Evolutionary conservation across 2,329 filamentous ascomycete species (phyloP).

Genomic region (Colletotrichum tropicicola): DNA sequence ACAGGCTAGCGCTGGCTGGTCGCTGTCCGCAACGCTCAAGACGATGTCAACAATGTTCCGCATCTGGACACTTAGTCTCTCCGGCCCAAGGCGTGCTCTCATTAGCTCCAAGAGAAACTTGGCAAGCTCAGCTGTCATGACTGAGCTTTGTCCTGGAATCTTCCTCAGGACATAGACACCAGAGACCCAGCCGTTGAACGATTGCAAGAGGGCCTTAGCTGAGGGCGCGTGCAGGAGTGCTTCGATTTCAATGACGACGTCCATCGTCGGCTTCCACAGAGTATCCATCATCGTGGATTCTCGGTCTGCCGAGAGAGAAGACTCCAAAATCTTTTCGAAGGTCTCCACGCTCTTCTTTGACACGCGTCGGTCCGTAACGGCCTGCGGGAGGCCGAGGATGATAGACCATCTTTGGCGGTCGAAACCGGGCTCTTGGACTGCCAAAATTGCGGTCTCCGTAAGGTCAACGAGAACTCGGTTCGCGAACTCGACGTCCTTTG

Average conservation of each 20-base stretch:
- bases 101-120: slow-evolving; percentile 33
- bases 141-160: neutral
- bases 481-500: neutral
- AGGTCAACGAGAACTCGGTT: slow-evolving; percentile 27
- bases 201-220: slow-evolving; percentile 16
- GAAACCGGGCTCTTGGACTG: slow-evolving; percentile 22
- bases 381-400: neutral
- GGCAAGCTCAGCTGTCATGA: slow-evolving; percentile 32
- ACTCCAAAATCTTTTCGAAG: neutral
- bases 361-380: slow-evolving; percentile 12
- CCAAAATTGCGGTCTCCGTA: slow-evolving; percentile 15
- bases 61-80: slow-evolving; percentile 30
- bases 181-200: slow-evolving; percentile 17
- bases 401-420: neutral
- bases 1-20: slow-evolving; percentile 40
- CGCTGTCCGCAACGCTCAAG: slow-evolving; percentile 35
- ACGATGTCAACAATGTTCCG: slow-evolving; percentile 31
- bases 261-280: slow-evolving; percentile 43
- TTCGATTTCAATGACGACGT: slow-evolving; percentile 37
- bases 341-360: neutral
- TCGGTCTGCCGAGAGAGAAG: neutral
- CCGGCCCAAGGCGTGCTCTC: slow-evolving; percentile 23
- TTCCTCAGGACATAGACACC: slow-evolving; percentile 29
- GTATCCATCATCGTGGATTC: neutral
- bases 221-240: neutral